Evolutionary conservation across 441 rosid species (phyloP).

Genomic region (Viola pubescens): DNA sequence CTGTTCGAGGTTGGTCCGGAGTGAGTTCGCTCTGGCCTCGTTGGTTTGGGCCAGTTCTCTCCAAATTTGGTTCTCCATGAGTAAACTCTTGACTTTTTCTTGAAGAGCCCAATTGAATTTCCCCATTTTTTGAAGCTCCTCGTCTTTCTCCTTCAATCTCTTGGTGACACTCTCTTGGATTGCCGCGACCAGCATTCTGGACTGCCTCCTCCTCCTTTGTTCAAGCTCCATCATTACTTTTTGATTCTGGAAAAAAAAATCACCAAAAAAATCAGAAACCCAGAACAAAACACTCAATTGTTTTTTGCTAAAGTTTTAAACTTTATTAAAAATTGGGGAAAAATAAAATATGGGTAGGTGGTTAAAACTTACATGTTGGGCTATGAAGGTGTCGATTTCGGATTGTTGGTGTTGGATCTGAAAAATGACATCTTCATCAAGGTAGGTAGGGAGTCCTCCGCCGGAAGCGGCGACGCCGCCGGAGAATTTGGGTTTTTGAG

Average conservation of each 20-base stretch:
- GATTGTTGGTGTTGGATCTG: slow-evolving; percentile 39
- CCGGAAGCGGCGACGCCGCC: not conserved
- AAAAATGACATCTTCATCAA: slow-evolving; percentile 27
- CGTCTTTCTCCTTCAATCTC: slow-evolving; percentile 56
- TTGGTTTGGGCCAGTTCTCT: slow-evolving; percentile 59
- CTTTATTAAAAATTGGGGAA: too few species aligned
- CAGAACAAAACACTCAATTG: too few species aligned
- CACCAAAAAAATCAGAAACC: not conserved
- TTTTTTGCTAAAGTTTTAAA: not conserved
- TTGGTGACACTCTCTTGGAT: slow-evolving; percentile 35
- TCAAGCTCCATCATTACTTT: slow-evolving; percentile 53
- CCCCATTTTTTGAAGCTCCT: slow-evolving; percentile 43
- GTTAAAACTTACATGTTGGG: slow-evolving; percentile 29
- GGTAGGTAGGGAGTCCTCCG: slow-evolving; percentile 16
- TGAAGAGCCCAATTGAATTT: slow-evolving; percentile 58
- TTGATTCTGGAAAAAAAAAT: slow-evolving; percentile 29
- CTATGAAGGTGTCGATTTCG: slow-evolving; percentile 31
- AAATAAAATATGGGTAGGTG: too few species aligned
- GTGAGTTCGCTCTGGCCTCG: slow-evolving; percentile 59
- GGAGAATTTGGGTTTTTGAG: slow-evolving; percentile 21
- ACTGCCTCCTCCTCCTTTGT: slow-evolving; percentile 45
- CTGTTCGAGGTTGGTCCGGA: slow-evolving; percentile 53
- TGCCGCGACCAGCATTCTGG: slow-evolving; percentile 37
- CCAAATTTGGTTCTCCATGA: slow-evolving; percentile 60
- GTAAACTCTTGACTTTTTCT: slow-evolving; percentile 44